Evolutionary conservation across 345 rosid genomes (phyloP).

Genomic region (Microcos paniculata): DNA sequence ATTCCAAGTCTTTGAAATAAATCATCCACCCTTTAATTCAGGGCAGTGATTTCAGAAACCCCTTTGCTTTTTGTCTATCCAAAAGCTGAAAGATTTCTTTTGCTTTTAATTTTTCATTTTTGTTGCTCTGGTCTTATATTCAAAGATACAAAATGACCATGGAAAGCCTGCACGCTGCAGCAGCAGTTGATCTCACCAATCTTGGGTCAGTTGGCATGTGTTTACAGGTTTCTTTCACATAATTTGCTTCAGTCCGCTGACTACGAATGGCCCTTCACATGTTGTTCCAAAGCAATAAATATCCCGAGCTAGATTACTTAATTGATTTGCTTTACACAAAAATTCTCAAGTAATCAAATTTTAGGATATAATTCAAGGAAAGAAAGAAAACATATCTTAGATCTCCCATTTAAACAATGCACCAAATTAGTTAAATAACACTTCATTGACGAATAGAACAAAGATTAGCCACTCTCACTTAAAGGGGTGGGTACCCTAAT

Average conservation of each 20-base stretch:
- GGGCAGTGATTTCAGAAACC: neutral
- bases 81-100: neutral
- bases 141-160: neutral
- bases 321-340: neutral
- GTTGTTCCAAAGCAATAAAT: neutral
- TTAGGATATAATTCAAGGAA: neutral
- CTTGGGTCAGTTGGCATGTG: neutral
- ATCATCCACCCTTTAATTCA: conserved; percentile 3
- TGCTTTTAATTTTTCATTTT: neutral
- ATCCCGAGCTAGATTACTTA: neutral
- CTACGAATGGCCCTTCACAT: neutral
- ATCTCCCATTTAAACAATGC: no score
- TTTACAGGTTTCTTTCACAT: neutral
- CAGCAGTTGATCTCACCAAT: neutral
- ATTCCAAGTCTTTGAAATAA: neutral
- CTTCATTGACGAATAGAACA: conserved; percentile 23
- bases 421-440: neutral
- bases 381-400: neutral
- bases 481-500: neutral
- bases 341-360: neutral
- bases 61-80: neutral
- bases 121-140: neutral
- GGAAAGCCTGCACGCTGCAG: conserved; percentile 9
- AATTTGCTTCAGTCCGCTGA: neutral
- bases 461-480: conserved; percentile 38